These are phyloP conservation scores for California macrophylla DNA, from an alignment of 441 rosid genomes.

Conservation along the genomic window DNA sequence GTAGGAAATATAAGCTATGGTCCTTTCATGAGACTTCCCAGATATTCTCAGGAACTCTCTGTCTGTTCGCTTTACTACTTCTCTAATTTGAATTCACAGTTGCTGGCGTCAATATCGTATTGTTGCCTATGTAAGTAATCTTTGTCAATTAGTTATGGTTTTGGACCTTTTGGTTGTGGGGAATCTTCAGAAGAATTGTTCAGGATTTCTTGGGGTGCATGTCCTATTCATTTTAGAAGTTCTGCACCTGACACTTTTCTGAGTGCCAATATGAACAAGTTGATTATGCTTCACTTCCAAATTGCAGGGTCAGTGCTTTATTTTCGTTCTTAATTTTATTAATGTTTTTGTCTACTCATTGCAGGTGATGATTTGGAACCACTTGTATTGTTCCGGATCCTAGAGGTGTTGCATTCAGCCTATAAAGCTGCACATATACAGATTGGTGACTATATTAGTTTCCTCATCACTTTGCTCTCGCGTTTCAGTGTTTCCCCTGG, in stretches of 20 bases:
- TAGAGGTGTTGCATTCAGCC: conserved; percentile 60
- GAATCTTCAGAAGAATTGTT: neutral
- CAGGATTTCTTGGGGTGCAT: no score
- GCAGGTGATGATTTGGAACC: conserved; percentile 63
- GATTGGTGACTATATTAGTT: conserved; percentile 60
- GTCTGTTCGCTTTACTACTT: conserved; percentile 64
- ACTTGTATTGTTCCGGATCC: conserved; percentile 36
- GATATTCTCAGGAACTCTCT: conserved; percentile 61
- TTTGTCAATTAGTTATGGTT: neutral
- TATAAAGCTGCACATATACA: conserved; percentile 56
- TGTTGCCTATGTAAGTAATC: conserved; percentile 63
- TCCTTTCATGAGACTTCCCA: conserved; percentile 57
- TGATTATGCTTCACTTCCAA: no score
- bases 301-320: no score
- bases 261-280: no score
- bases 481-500: conserved; percentile 55
- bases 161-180: neutral
- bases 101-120: conserved; percentile 52
- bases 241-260: no score
- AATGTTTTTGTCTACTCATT: conserved; percentile 15
- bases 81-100: conserved; percentile 35
- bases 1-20: conserved; percentile 52
- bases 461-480: conserved; percentile 52
- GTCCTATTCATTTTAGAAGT: no score
- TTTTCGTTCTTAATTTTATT: neutral